Base-by-base conservation (phyloP, 177 flowering plant genomes). In the Vitis hybrid region DNA sequence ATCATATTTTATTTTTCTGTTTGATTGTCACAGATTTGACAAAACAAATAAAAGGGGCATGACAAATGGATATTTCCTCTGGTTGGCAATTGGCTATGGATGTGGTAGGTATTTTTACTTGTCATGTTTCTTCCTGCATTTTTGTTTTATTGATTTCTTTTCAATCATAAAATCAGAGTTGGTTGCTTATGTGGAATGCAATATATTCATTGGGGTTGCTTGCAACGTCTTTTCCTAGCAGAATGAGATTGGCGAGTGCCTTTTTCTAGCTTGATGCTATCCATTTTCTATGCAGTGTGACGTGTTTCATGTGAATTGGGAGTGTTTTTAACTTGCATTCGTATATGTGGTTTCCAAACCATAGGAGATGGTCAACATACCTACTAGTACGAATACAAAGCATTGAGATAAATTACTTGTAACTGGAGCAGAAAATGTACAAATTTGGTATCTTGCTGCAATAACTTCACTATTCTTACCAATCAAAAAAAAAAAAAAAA, bases 51-150 rank as follows among this genome's bases (percentile, higher is more conserved):
- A 88, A 85, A 91, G 83, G 79, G 74, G 87, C 50, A 9, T 80
- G 14, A 20, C 73, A 22, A 78, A 73, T 72, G 97, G 97, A 71
- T 94, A 94, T 77, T 94, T 90, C 74, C 81, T 85, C 50, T 92
- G 98, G 98, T 68, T 86, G 82, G 59, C 63, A 31, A 57, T 87
- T 74, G 98, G 97, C 75, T 94, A 94, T 78, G 97, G 90, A 58
- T 11, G 79, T 70, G 98, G 97, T 94, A 68, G 69, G 93, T 85
- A 58, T 74, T 63, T 16, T 39, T 68, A 6, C 55, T 66, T 66
- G 15, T 66, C n/a, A 51, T 51, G 13, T 63, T 16, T 9, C 14
- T 26, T 22, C 31, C 12, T 58, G 39, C 14, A 9, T 5, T 39
- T 26, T 22, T n/a, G 20, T 74, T 20, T 18, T 54, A 13, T 6